Conservation (phyloP, 768 basidiomycete genomes). For the Psilocybe cyanescens region DNA sequence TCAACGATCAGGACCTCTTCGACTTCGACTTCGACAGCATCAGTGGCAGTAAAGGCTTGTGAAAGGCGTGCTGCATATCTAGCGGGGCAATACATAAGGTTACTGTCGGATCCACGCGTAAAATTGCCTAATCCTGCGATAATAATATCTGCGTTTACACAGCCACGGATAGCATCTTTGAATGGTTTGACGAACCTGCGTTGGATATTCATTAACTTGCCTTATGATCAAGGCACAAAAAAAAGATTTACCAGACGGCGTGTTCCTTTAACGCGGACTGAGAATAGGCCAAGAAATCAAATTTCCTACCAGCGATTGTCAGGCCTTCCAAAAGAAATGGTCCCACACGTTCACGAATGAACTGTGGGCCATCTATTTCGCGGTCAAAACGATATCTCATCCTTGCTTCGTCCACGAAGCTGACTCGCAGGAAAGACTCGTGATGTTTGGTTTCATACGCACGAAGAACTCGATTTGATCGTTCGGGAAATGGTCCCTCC, state of each 20-base stretch:
- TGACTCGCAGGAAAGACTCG: constrained; percentile 64
- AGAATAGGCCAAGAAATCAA: constrained; percentile 73
- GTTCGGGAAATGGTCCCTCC: constrained; percentile 59
- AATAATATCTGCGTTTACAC: constrained; percentile 49
- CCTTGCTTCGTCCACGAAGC: constrained; percentile 62
- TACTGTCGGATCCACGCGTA: constrained; percentile 44
- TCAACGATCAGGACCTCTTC: constrained; percentile 48
- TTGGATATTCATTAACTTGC: not conserved
- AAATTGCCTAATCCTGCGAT: constrained; percentile 62
- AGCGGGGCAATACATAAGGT: constrained; percentile 63
- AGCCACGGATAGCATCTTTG: constrained; percentile 28
- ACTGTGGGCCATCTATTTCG: constrained; percentile 55
- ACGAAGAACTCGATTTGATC: constrained; percentile 66
- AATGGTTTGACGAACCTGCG: constrained; percentile 69
- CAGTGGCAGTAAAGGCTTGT: constrained; percentile 77
- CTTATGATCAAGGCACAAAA: not conserved
- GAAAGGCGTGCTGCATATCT: constrained; percentile 74
- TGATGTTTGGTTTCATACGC: constrained; percentile 46
- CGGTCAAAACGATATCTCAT: constrained; percentile 58
- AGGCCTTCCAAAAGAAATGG: constrained; percentile 48
- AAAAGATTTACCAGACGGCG: constrained; percentile 49
- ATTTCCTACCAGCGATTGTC: constrained; percentile 55
- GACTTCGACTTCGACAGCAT: constrained; percentile 49
- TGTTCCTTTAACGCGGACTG: constrained; percentile 76
- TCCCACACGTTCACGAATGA: constrained; percentile 53